Evolutionary conservation across 805 yeast genomes (phyloP), one percentile per base, ranked within the genome.

Genomic region (Candida insectorum): DNA sequence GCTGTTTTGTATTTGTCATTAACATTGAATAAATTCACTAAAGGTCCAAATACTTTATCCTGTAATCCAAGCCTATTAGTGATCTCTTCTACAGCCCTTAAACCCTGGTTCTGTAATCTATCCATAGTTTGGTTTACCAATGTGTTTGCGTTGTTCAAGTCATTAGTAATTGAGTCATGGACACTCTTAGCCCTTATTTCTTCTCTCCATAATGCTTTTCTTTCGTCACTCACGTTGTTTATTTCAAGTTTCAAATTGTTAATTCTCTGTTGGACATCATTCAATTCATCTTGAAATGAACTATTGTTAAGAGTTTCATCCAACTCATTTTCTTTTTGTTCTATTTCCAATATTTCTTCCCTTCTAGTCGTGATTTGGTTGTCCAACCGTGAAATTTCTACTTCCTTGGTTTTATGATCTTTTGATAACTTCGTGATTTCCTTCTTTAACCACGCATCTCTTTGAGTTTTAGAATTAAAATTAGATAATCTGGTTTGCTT

Each of bases 1-100:
- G 97, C 95, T 1, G 79, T 73, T 50, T 81, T 81, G 52, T 86
- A 89, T 49, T 85, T 85, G 34, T 83, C 88, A 43, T 82, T 82
- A 3, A 86, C 91, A 36, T 72, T 72, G 33, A 93, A 82, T 20
- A 93, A 64, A 43, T 88, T 95, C 24, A 94, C 93, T 12, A 93
- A 57, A 0, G 95, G 81, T 0, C 98, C 98, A 57, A 75, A 79
- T 7, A 87, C 94, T 3, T 52, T 49, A 16, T 67, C 71, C 1
- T 59, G 58, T 23, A 91, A 55, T 6, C 77, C 78, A 28, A 88
- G 59, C 34, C 71, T 70, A 21, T 66, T 59, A 0, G 83, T 68
- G 19, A 88, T 80, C n/a, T 73, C 62, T 30, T 72, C 73, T 1
- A 89, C 85, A 3, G 85, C 76, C 13, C 71, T 71, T 11, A 91